These are phyloP conservation scores for Annona squamosa DNA, from an alignment of 164 flowering plant species.

Conservation along the genomic window DNA sequence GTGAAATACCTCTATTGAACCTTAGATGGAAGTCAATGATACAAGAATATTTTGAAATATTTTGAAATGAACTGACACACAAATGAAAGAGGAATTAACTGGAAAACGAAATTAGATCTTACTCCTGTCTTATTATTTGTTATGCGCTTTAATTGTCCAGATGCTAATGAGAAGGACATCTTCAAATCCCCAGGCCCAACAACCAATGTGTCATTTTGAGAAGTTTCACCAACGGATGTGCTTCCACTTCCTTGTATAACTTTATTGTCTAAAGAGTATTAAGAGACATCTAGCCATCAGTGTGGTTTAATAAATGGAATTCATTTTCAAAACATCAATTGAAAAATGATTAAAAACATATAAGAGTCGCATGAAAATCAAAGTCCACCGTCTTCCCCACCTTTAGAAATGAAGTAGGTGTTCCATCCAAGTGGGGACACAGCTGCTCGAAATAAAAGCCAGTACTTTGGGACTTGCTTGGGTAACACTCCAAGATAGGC, in stretches of 20 bases:
- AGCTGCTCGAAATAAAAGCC: constrained; percentile 68
- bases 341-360: background rate
- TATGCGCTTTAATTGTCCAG: constrained; percentile 66
- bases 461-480: constrained; percentile 43
- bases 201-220: constrained; percentile 46
- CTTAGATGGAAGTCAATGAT: background rate
- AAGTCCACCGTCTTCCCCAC: constrained; percentile 31
- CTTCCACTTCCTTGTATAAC: constrained; percentile 20
- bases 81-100: background rate
- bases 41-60: background rate
- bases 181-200: constrained; percentile 77
- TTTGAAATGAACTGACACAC: background rate
- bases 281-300: background rate
- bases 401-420: constrained; percentile 65
- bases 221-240: constrained; percentile 17
- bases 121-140: constrained; percentile 61
- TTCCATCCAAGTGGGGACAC: constrained; percentile 85
- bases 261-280: constrained; percentile 14
- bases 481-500: constrained; percentile 56
- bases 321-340: background rate
- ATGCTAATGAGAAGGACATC: constrained; percentile 51
- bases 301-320: background rate
- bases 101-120: constrained; percentile 12
- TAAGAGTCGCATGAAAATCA: background rate
- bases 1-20: background rate